These are phyloP conservation scores for Podila clonocystis DNA, from an alignment of 192 early-diverging fungal species.

Conservation along the genomic window DNA sequence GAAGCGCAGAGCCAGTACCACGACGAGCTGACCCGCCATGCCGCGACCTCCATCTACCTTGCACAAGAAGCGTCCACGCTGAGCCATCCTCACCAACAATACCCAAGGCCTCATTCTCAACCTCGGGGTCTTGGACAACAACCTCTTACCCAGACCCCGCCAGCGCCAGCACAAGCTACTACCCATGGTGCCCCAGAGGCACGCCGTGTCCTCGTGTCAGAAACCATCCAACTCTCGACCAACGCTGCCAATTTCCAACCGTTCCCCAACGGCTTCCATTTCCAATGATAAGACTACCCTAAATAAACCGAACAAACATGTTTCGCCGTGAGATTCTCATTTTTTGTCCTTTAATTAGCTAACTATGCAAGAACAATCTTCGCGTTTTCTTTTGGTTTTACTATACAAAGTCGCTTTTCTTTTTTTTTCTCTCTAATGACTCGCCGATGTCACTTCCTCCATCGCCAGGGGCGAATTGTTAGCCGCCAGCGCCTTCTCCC, in stretches of 20 bases:
- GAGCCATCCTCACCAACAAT: neutral
- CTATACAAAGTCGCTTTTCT: too few relatives aligned
- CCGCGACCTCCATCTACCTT: neutral
- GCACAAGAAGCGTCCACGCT: slow-evolving; percentile 2
- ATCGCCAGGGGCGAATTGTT: too few relatives aligned
- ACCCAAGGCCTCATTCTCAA: neutral
- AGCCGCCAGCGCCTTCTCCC: too few relatives aligned
- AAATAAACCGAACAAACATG: too few relatives aligned
- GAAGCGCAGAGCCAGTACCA: neutral
- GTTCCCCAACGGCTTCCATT: slow-evolving; percentile 30
- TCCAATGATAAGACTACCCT: slow-evolving; percentile 31
- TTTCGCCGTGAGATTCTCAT: too few relatives aligned
- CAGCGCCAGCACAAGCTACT: neutral
- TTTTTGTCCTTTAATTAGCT: neutral
- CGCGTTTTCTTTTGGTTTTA: too few relatives aligned
- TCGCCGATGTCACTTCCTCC: too few relatives aligned
- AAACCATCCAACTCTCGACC: slow-evolving; percentile 40
- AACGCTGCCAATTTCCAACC: slow-evolving; percentile 38
- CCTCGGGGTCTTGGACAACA: neutral
- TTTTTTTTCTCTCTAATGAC: too few relatives aligned
- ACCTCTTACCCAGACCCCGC: neutral
- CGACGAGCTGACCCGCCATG: neutral
- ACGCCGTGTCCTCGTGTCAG: slow-evolving; percentile 25
- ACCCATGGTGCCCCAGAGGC: neutral
- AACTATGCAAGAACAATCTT: too few relatives aligned